Evolutionary conservation across 805 yeast genomes (phyloP).

Genomic region (Metschnikowia continentalis): DNA sequence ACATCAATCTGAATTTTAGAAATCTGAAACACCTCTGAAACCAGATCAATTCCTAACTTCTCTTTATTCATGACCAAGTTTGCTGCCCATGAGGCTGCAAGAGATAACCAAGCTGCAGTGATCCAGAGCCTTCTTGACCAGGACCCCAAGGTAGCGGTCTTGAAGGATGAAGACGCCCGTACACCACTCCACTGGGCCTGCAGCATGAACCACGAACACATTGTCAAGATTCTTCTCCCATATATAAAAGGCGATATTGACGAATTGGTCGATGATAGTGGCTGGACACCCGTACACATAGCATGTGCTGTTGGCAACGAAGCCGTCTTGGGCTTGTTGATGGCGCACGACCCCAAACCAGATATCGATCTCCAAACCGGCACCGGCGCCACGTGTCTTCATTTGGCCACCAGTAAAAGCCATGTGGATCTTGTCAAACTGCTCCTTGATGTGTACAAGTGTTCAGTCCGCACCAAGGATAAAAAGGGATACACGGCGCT

Average conservation of each 20-base stretch:
- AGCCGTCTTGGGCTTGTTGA: constrained; percentile 47
- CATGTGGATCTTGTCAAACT: constrained; percentile 50
- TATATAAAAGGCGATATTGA: constrained; percentile 53
- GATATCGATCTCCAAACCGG: constrained; percentile 50
- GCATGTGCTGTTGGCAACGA: constrained; percentile 71
- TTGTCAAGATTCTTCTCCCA: constrained; percentile 41
- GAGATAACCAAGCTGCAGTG: constrained; percentile 50
- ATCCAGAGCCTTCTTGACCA: constrained; percentile 49
- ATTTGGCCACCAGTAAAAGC: constrained; percentile 70
- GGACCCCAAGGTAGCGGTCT: constrained; percentile 44
- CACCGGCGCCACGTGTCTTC: constrained; percentile 73
- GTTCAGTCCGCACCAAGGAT: constrained; percentile 65
- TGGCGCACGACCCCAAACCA: constrained; percentile 46
- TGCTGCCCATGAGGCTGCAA: constrained; percentile 58
- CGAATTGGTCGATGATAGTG: constrained; percentile 64
- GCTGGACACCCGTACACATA: constrained; percentile 88
- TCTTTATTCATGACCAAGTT: constrained; percentile 1
- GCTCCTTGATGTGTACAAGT: constrained; percentile 55
- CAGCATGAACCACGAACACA: constrained; percentile 52
- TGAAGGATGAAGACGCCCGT: constrained; percentile 68
- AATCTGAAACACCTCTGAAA: no score
- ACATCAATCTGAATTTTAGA: no score
- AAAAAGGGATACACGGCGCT: constrained; percentile 60
- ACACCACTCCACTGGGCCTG: constrained; percentile 89
- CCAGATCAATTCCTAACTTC: no score